Conservation (phyloP, 257 asterid genomes). For the Apocynum venetum region DNA sequence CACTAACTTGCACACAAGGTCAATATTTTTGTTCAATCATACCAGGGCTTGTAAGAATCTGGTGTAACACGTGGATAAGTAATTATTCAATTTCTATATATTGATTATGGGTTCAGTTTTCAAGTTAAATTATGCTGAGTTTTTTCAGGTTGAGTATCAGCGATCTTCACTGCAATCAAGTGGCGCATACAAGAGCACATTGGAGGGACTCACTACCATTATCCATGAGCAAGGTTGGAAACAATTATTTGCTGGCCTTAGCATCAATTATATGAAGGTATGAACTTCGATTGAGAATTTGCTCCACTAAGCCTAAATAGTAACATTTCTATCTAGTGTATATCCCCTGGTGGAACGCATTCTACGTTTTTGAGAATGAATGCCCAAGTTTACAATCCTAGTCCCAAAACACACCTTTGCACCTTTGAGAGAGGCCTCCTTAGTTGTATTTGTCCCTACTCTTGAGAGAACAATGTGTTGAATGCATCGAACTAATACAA, state of each 20-base stretch:
- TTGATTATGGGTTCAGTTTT: not conserved
- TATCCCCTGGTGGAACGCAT: too few species aligned
- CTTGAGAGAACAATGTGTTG: not conserved
- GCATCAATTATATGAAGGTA: slow-evolving; percentile 96
- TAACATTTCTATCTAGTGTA: too few species aligned
- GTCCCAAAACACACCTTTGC: too few species aligned
- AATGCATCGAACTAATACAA: not conserved
- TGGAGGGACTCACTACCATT: slow-evolving; percentile 64
- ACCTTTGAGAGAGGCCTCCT: not conserved
- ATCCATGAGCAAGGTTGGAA: slow-evolving; percentile 78
- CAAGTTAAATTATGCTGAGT: not conserved
- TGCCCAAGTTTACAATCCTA: not conserved
- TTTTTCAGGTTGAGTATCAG: slow-evolving; percentile 72
- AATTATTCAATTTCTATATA: not conserved
- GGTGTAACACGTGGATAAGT: not conserved
- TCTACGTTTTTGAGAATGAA: too few species aligned
- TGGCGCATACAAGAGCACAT: slow-evolving; percentile 52
- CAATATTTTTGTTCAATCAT: too few species aligned
- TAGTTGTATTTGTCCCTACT: not conserved
- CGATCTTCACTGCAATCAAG: slow-evolving; percentile 49
- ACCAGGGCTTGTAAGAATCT: not conserved
- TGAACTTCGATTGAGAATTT: not conserved
- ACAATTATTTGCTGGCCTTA: slow-evolving; percentile 86
- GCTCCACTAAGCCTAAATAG: not conserved
- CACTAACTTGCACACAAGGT: not conserved